Base-by-base conservation (phyloP, 2,329 filamentous ascomycete genomes). In the Grosmannia penicillata region DNA sequence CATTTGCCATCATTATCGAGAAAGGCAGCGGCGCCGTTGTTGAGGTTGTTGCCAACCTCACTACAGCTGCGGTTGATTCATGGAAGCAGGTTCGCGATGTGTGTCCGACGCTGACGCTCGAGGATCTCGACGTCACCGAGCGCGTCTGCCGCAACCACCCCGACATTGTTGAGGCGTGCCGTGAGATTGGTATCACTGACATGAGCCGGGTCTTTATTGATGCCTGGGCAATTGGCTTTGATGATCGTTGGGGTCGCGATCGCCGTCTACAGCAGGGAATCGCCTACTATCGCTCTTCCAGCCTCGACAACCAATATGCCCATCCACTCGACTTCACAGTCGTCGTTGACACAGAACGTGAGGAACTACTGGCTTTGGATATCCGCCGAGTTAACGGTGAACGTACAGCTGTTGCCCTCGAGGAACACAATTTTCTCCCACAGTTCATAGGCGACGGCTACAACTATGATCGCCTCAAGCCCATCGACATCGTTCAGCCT, bases 121-220 rank as follows among this genome's bases (percentile, higher is more conserved):
- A 94, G 53, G 87, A 94, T 55, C 67, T 94, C 24, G 74, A 85
- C 49, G 68, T 76, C 40, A 84, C 93, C 1, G 87, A 95, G 59
- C 67, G 72, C 38, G 61, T 89, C 35, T 75, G 76, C 45, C 74
- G 86, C 46, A 78, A 75, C 49, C 83, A 94, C 53, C 73, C 82
- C 10, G 82, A 81, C 50, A 84, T 94, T 43, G 89, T 94, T 47
- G 82, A 93, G 58, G 86, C 93, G 56, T 95, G 87, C 53, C 72
- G 84, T 41, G 87, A 86, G 1, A 83, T 95, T 42, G 74, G 83
- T 11, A 70, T 70, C 40, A 70, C 81, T 48, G 82, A 93, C 45
- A 94, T 95, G 87, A 63, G 87, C 65, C 94, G 93, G 59, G 83
- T 95, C 33, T 94, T 91, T 62, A 93, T 86, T 56, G 87, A 95